Evolutionary conservation across 1,284 basidiomycete species (phyloP), one percentile per base, ranked within the genome.

Genomic region (Mycosarcoma mackinlayi): DNA sequence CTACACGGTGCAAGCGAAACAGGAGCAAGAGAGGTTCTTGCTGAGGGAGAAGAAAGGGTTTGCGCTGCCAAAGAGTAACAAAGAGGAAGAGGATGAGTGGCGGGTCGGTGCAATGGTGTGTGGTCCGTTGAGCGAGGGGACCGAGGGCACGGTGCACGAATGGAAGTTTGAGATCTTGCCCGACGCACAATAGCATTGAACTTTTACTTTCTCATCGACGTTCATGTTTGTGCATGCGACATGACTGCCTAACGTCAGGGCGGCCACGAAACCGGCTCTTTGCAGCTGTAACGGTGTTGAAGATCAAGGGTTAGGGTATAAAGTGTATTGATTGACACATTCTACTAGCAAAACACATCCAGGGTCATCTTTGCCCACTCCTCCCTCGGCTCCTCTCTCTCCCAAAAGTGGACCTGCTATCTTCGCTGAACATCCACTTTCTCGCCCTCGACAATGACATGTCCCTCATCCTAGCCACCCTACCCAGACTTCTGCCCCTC

Each of bases 21-120:
- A 35, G 11, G 34, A 35, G 8, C 18, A 19, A 9, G 37, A 38
- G 18, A 11, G 50, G 14, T 34, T 63, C 27, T 23, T 69, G 31
- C n/a, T 69, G 42, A 35, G 66, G 0, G 66, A 69, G 35, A 61
- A 63, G 33, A 63, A 63, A 30, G 66, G 66, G 0, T 59, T 69
- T 27, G 60, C 55, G 6, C n/a, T 56, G 3, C 41, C 37, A 18
- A 1, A 21, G 23, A n/a, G 19, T 7, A 27, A 24, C 8, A 18
- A 3, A 9, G 19, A 23, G 8, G 41, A 52, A 11, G 5, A 21
- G 23, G 53, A 68, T 21, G 45, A 55, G 18, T 69, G 66, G 66
- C 59, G 66, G 66, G 11, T 69, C n/a, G 66, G 66, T n/a, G 55
- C 31, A 1, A 63, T 69, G 60, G 66, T 69, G 19, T 69, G 66